Conservation (phyloP, 805 yeast species). For the Candida ovalis region DNA sequence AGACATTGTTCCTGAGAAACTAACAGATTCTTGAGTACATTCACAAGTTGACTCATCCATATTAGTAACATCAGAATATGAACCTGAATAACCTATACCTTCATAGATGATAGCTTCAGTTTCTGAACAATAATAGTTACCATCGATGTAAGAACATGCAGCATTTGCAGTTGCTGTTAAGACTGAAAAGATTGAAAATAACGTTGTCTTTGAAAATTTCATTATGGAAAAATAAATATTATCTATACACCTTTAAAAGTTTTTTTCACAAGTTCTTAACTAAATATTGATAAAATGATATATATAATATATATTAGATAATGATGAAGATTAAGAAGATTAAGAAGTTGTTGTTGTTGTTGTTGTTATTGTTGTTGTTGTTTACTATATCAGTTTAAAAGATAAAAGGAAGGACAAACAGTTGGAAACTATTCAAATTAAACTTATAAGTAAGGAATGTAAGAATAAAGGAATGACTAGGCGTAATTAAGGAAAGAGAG, state of each 20-base stretch:
- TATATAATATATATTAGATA: too few relatives aligned
- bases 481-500: background rate
- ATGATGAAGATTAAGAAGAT: background rate
- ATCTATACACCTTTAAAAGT: background rate
- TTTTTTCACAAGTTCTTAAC: background rate
- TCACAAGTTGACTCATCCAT: constrained; percentile 62
- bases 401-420: constrained; percentile 4
- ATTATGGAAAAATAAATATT: constrained; percentile 4
- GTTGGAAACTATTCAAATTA: constrained; percentile 4
- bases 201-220: constrained; percentile 20
- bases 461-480: constrained; percentile 1
- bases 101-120: constrained; percentile 52
- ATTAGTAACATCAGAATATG: constrained; percentile 65
- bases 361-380: background rate
- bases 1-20: constrained; percentile 69
- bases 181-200: constrained; percentile 21
- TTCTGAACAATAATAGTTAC: constrained; percentile 80
- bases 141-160: constrained; percentile 41
- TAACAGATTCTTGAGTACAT: constrained; percentile 55
- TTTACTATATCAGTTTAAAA: background rate
- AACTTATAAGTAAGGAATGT: background rate
- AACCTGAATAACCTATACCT: constrained; percentile 80
- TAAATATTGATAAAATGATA: too few relatives aligned
- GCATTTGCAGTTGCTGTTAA: constrained; percentile 21
- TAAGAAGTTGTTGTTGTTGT: background rate